phyloP scores from a whole-genome alignment of 495 filamentous ascomycete genomes.

The Geoglossum glabrum region DNA sequence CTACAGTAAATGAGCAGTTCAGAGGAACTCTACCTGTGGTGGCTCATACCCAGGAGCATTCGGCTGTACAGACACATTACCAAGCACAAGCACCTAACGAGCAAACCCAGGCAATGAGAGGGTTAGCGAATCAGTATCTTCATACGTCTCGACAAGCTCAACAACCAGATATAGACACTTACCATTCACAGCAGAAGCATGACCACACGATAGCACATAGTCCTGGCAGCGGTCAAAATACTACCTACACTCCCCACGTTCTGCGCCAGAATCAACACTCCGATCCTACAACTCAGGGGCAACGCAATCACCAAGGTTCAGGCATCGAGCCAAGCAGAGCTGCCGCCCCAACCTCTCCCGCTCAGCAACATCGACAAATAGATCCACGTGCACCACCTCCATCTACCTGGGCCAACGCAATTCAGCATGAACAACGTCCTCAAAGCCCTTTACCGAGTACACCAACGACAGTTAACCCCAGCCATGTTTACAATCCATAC shows the following conservation, averaged over 20 bases:
- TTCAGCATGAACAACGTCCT: slow-evolving; percentile 6
- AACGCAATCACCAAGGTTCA: neutral
- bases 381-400: neutral
- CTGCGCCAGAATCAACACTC: neutral
- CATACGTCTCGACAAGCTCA: neutral
- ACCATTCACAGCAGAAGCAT: neutral
- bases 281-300: neutral
- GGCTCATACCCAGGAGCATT: neutral
- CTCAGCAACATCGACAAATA: neutral
- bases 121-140: neutral
- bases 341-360: neutral
- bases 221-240: neutral
- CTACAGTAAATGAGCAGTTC: neutral
- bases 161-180: neutral
- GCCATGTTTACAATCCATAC: slow-evolving; percentile 22
- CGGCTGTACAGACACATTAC: neutral
- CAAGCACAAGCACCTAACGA: neutral
- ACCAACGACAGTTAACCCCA: slow-evolving; percentile 20
- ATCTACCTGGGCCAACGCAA: neutral
- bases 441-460: slow-evolving; percentile 6
- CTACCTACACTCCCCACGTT: neutral
- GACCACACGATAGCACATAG: neutral
- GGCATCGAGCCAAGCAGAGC: neutral
- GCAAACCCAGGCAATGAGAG: neutral
- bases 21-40: neutral